These are phyloP conservation scores for Ascochyta pisi DNA, from an alignment of 2,329 filamentous ascomycete species.

Conservation along the genomic window DNA sequence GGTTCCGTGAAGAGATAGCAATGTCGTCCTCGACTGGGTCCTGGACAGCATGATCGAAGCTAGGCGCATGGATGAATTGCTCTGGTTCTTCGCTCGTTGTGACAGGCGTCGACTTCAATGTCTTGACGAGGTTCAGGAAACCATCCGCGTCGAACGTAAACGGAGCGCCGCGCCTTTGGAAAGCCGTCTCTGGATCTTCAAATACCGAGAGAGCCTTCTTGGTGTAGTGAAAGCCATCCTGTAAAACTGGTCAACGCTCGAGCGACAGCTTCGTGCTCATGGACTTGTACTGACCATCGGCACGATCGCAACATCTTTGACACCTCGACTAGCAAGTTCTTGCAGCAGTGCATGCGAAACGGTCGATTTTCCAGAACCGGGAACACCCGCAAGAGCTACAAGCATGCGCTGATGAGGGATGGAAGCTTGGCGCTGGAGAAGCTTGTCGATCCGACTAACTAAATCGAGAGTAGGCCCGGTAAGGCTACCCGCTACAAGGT, in stretches of 20 bases:
- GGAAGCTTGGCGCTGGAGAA: slow-evolving; percentile 28
- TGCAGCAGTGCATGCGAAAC: slow-evolving; percentile 30
- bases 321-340: slow-evolving; percentile 26
- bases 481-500: slow-evolving; percentile 15
- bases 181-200: slow-evolving; percentile 27
- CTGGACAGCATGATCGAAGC: slow-evolving; percentile 36
- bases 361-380: slow-evolving; percentile 38
- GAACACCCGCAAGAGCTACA: slow-evolving; percentile 37
- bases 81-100: slow-evolving; percentile 25
- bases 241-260: neutral
- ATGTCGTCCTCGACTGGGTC: slow-evolving; percentile 30
- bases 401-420: slow-evolving; percentile 31
- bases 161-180: slow-evolving; percentile 33
- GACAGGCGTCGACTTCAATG: slow-evolving; percentile 24
- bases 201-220: slow-evolving; percentile 27
- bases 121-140: slow-evolving; percentile 26
- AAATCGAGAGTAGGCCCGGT: slow-evolving; percentile 26
- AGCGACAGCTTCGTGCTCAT: neutral
- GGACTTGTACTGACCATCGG: slow-evolving; percentile 30
- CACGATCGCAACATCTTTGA: slow-evolving; percentile 30
- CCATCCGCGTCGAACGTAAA: slow-evolving; percentile 36
- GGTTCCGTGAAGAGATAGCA: slow-evolving; percentile 28
- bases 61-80: slow-evolving; percentile 24
- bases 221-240: slow-evolving; percentile 39
- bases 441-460: slow-evolving; percentile 26